Evolutionary conservation across 768 basidiomycete species (phyloP), one percentile per base, ranked within the genome.

Genomic region (Naganishia vaughanmartiniae): DNA sequence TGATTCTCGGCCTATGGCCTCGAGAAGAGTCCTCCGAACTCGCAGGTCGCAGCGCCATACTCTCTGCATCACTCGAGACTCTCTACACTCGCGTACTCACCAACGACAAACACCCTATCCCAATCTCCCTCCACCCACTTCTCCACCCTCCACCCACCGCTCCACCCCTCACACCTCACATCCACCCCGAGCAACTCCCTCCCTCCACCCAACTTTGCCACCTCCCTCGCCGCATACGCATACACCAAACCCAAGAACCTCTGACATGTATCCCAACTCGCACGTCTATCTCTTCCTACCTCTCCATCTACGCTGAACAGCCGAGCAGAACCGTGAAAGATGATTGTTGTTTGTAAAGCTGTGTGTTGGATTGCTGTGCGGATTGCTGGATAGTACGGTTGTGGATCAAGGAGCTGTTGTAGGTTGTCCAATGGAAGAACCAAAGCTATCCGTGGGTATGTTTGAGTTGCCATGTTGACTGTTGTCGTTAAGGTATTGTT

Each of bases 201-300:
- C 77, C 86, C 42, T 7, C 42, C 42, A 11, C 42, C 87, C 74
- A 84, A 79, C 45, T 86, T 84, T 76, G 89, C 87, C 17, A 90
- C 89, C 51, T 87, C 85, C 74, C 86, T 88, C 17, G 89, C 89
- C n/a, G 91, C 90, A 74, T 90, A 89, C 2, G 91, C 90, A 80
- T 97, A 96, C 46, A 90, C 86, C 76, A 87, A 89, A 0, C 90
- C 90, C 72, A 97, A 84, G 55, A 94, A 85, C 12, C 85, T 82
- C 82, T 94, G 91, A 2, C 93, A 84, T 24, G 84, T 84, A 65
- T 87, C 83, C 87, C 89, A 97, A 34, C 24, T 11, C 12, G 36
- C 39, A 4, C 24, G 14, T 12, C 60, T 42, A 26, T 63, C 60
- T 11, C 19, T 30, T 4, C 36, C 39, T 34, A 45, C 19, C 24